Percentiles rank a stretch among this genome's conserved stretches.
These are phyloP conservation scores for Leptosphaerulina australis DNA, from an alignment of 2,329 filamentous ascomycete genomes.

Conservation along the genomic window DNA sequence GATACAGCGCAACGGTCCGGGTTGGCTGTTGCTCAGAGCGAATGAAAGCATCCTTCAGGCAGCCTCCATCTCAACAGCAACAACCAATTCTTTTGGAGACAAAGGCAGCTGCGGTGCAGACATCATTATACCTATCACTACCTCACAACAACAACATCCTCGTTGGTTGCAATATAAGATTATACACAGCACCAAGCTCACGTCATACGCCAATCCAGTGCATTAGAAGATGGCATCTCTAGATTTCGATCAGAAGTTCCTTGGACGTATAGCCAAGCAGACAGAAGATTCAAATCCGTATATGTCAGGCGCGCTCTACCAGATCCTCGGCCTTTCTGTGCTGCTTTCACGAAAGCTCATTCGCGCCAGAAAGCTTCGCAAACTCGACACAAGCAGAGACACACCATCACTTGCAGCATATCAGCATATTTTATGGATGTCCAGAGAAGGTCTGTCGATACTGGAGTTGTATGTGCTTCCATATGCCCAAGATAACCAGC, in stretches of 20 bases:
- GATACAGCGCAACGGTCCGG: constrained; percentile 44
- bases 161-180: not conserved
- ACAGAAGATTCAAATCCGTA: constrained; percentile 79
- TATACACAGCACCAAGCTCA: not conserved
- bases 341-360: constrained; percentile 84
- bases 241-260: constrained; percentile 96
- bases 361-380: constrained; percentile 80
- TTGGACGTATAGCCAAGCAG: constrained; percentile 83
- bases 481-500: constrained; percentile 69
- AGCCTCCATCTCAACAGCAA: not conserved
- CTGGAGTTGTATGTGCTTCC: constrained; percentile 86
- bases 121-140: not conserved
- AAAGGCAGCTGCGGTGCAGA: not conserved
- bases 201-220: not conserved
- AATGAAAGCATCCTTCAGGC: constrained; percentile 1
- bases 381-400: constrained; percentile 77
- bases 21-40: constrained; percentile 32
- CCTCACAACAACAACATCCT: not conserved
- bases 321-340: constrained; percentile 87
- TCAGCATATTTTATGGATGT: constrained; percentile 93
- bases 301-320: constrained; percentile 82
- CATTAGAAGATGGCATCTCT: constrained; percentile 79
- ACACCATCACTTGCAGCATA: constrained; percentile 83
- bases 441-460: constrained; percentile 86
- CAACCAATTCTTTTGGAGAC: not conserved